phyloP scores from a whole-genome alignment of 768 basidiomycete genomes.

The Galerina marginata region DNA sequence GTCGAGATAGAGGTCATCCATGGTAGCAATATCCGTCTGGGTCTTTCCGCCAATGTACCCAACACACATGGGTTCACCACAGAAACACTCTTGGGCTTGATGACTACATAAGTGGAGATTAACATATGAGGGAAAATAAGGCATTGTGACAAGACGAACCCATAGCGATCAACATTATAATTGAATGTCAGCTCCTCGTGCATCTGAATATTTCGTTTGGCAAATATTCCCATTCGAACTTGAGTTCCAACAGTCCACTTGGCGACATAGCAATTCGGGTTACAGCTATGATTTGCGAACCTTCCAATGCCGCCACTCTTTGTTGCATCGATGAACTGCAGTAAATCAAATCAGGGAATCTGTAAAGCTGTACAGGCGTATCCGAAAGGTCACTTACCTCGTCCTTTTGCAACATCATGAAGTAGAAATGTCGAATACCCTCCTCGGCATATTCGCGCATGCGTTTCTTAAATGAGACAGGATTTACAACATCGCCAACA shows the following conservation, averaged over 20 bases:
- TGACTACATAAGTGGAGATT: constrained; percentile 59
- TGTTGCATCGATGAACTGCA: constrained; percentile 95
- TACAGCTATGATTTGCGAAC: constrained; percentile 98
- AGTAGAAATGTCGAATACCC: constrained; percentile 96
- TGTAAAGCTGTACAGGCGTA: background rate
- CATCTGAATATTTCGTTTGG: constrained; percentile 77
- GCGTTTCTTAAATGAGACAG: constrained; percentile 85
- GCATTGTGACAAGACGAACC: constrained; percentile 55
- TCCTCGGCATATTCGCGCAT: constrained; percentile 94
- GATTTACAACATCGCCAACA: constrained; percentile 93
- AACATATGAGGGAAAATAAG: background rate
- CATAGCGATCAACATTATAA: constrained; percentile 99
- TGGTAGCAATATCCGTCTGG: constrained; percentile 92
- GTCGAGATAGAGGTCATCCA: constrained; percentile 95
- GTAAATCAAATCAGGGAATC: background rate
- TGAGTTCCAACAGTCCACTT: constrained; percentile 94
- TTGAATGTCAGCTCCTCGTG: constrained; percentile 97
- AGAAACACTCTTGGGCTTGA: constrained; percentile 93
- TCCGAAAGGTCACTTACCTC: constrained; percentile 62
- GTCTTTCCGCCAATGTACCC: constrained; percentile 98
- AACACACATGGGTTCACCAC: constrained; percentile 93
- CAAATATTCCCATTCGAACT: constrained; percentile 97
- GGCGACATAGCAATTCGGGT: constrained; percentile 96
- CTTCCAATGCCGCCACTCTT: constrained; percentile 96
- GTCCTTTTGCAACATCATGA: constrained; percentile 99